phyloP scores from a whole-genome alignment of 2,329 filamentous ascomycete genomes.

The Alternaria sp. region DNA sequence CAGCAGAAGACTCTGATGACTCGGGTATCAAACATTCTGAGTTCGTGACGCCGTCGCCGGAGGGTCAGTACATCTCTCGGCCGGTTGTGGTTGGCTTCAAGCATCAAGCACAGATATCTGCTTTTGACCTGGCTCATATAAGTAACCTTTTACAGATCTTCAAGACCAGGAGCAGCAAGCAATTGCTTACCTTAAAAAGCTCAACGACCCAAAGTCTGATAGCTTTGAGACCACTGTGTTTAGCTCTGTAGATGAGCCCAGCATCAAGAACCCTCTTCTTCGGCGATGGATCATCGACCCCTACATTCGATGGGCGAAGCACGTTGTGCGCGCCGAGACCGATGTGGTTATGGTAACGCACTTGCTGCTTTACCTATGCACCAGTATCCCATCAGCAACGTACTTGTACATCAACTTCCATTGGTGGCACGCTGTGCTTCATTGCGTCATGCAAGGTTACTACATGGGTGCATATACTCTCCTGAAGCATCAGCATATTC shows the following conservation, averaged over 20 bases:
- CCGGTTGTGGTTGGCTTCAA: background rate
- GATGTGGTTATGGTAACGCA: slow-evolving; percentile 83
- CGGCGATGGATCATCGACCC: slow-evolving; percentile 63
- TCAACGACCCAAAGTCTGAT: slow-evolving; percentile 60
- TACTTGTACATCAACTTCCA: slow-evolving; percentile 72
- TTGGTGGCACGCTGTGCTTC: slow-evolving; percentile 71
- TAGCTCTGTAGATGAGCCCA: slow-evolving; percentile 60
- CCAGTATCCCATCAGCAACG: slow-evolving; percentile 73
- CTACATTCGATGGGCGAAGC: slow-evolving; percentile 65
- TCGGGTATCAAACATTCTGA: slow-evolving; percentile 38
- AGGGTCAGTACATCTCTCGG: slow-evolving; percentile 30
- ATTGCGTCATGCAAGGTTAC: slow-evolving; percentile 70
- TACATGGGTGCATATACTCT: slow-evolving; percentile 79
- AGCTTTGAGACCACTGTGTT: slow-evolving; percentile 66
- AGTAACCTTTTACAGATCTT: slow-evolving; percentile 31
- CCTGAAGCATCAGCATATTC: slow-evolving; percentile 86
- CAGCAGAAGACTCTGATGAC: slow-evolving; percentile 37
- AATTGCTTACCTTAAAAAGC: slow-evolving; percentile 57
- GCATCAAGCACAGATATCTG: background rate
- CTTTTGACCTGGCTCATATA: background rate
- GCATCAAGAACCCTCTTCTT: slow-evolving; percentile 53
- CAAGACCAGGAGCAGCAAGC: slow-evolving; percentile 47
- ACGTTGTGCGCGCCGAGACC: slow-evolving; percentile 69
- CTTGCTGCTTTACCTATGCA: slow-evolving; percentile 73
- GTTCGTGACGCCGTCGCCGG: slow-evolving; percentile 42